These are phyloP conservation scores for Leucocoprinus sp. DNA, from an alignment of 768 basidiomycete species.

Conservation along the genomic window DNA sequence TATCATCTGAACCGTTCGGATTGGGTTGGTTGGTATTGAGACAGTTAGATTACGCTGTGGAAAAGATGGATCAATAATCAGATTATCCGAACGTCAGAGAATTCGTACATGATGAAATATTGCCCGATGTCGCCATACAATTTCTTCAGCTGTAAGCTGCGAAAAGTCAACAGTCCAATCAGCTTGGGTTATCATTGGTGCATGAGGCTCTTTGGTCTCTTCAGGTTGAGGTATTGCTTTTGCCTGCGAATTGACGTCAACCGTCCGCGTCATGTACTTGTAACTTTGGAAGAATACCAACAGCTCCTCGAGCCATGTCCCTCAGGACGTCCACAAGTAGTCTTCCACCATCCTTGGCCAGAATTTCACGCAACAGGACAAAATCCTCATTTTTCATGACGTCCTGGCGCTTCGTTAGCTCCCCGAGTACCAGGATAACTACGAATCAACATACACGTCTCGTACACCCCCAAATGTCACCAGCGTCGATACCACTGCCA, in stretches of 20 bases:
- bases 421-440: neutral
- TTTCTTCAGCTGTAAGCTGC: constrained; percentile 44
- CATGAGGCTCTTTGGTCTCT: constrained; percentile 32
- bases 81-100: constrained; percentile 20
- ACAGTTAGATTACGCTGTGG: constrained; percentile 13
- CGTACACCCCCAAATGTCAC: constrained; percentile 53
- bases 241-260: constrained; percentile 29
- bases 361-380: constrained; percentile 39
- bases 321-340: constrained; percentile 67
- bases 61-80: constrained; percentile 22
- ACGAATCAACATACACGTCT: constrained; percentile 39
- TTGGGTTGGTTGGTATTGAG: constrained; percentile 13
- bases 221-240: constrained; percentile 37
- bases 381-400: constrained; percentile 42
- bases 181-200: constrained; percentile 48
- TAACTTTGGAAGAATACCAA: neutral
- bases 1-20: constrained; percentile 35
- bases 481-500: constrained; percentile 67
- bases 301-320: constrained; percentile 44
- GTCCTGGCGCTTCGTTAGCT: neutral
- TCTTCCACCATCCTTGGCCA: constrained; percentile 59
- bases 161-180: constrained; percentile 51
- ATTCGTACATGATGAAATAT: constrained; percentile 57
- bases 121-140: constrained; percentile 51
- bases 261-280: neutral